Evolutionary conservation across 2,329 filamentous ascomycete genomes (phyloP).

Genomic region (Botrytis paeoniae): DNA sequence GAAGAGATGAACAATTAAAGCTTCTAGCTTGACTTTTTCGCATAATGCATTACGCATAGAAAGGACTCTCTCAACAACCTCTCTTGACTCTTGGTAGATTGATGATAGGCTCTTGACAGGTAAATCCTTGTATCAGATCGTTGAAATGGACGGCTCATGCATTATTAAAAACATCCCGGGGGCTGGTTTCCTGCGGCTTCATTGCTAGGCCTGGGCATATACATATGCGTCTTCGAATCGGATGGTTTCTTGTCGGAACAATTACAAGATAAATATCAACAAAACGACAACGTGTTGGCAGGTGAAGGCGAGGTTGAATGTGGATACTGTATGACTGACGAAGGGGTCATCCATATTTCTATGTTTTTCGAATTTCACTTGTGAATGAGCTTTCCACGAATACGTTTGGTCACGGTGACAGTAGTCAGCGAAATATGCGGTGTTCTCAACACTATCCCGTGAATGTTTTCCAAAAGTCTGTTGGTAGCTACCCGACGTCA

Average conservation of each 20-base stretch:
- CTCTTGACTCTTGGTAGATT: not conserved
- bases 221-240: not conserved
- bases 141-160: not conserved
- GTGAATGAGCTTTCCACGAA: not conserved
- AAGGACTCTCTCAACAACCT: not conserved
- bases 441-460: not conserved
- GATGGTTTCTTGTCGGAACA: not conserved
- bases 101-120: constrained; percentile 3
- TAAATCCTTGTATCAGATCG: constrained; percentile 17
- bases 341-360: not conserved
- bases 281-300: not conserved
- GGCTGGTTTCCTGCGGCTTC: not conserved
- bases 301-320: not conserved
- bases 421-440: constrained; percentile 11
- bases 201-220: not conserved
- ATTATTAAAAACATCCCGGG: not conserved
- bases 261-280: not conserved
- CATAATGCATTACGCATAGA: constrained; percentile 8
- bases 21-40: not conserved
- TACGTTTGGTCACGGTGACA: constrained; percentile 5
- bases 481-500: constrained; percentile 17
- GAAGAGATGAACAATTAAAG: constrained; percentile 17
- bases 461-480: constrained; percentile 1
- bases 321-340: not conserved
- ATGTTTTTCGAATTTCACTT: not conserved